Conservation (phyloP, 495 filamentous ascomycete species). For the Antarctomyces pellizariae region DNA sequence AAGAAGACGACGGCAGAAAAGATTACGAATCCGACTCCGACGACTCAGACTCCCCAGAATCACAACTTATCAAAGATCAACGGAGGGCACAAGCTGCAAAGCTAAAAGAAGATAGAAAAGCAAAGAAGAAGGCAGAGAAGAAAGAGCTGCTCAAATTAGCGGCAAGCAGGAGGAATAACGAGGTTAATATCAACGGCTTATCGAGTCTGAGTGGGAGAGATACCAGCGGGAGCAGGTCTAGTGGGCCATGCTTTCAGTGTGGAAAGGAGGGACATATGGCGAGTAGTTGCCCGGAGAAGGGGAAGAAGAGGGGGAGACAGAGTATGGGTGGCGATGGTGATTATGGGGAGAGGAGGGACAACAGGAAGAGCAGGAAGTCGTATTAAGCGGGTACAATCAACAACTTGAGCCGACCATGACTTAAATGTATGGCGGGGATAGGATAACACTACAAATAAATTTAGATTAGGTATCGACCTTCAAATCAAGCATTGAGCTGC, state of each 20-base stretch:
- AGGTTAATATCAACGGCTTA: slow-evolving; percentile 30
- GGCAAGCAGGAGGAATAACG: slow-evolving; percentile 28
- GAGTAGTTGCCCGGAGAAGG: slow-evolving; percentile 16
- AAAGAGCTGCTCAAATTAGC: slow-evolving; percentile 21
- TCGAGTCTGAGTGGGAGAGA: slow-evolving; percentile 22
- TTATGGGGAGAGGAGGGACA: slow-evolving; percentile 3
- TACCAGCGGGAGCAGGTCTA: slow-evolving; percentile 5
- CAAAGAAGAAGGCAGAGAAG: slow-evolving; percentile 14
- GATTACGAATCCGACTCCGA: slow-evolving; percentile 13
- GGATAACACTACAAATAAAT: not conserved
- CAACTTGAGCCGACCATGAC: not conserved
- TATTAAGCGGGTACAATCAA: not conserved
- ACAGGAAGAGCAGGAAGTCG: not conserved
- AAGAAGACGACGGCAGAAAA: slow-evolving; percentile 11
- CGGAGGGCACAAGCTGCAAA: slow-evolving; percentile 9
- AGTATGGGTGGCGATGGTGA: not conserved
- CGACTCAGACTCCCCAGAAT: slow-evolving; percentile 15
- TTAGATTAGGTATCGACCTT: not conserved
- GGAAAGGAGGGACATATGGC: slow-evolving; percentile 19
- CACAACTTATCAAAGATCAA: slow-evolving; percentile 12
- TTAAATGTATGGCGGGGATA: not conserved
- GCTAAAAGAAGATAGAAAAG: slow-evolving; percentile 11
- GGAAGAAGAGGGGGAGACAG: slow-evolving; percentile 6
- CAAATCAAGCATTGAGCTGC: not conserved
- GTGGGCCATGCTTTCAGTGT: slow-evolving; percentile 18